Evolutionary conservation across 192 early-diverging fungal genomes (phyloP), one percentile per base, ranked within the genome.

Genomic region (Cetraspora pellucida): DNA sequence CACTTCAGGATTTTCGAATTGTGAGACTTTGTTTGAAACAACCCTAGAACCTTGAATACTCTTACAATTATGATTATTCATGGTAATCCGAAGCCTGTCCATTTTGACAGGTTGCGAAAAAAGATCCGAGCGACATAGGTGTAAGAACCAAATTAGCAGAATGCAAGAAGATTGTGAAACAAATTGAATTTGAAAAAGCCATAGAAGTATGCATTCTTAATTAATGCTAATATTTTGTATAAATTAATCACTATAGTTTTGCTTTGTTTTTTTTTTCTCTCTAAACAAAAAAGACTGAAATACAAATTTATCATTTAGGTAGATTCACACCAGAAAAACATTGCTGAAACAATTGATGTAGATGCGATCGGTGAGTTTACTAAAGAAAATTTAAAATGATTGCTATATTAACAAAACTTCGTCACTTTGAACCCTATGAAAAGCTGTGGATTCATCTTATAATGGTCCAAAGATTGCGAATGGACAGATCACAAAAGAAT

Each of bases 101-200:
- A 72, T 78, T 31, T 52, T 57, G 67, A 67, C 52, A 83, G 74
- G 94, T 96, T 43, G 84, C 89, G 52, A 93, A 90, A 70, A 86
- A 91, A 58, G 88, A 89, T 27, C 98, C 96, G 2, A 84, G 78
- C 14, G 96, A 98, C 79, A 88, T 87, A 45, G 90, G 91, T 78
- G 98, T 93, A 13, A 86, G 87, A 60, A 69, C 83, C 46, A 96
- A 97, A 81, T 88, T 97, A 44, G 76, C 81, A 9, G 95, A 95
- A 79, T 97, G 95, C 79, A 93, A 97, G 78, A 98, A 97, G 82
- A 94, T 96, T 78, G 90, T 93, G 37, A 89, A 91, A 28, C 85
- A 93, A 31, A 87, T 92, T 52, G 90, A 93, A 75, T 98, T 99
- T 85, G 97, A 97, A 84, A 90, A 93, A 81, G 98, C 98, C 8